Evolutionary conservation across 352 stramenopile species (phyloP).

Genomic region (Phytophthora pinifolia): DNA sequence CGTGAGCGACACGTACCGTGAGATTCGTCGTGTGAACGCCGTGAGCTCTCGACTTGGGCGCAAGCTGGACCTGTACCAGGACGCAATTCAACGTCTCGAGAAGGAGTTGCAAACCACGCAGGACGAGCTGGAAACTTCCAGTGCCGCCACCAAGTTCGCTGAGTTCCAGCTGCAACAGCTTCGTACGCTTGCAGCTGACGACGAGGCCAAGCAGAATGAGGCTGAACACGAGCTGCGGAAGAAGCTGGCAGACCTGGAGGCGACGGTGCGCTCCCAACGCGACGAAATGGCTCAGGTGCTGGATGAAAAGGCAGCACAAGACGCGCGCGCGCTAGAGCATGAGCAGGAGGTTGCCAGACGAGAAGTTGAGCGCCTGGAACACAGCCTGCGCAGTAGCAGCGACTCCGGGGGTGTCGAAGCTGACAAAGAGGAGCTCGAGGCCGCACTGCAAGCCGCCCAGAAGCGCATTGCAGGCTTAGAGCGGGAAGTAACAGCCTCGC

Average conservation of each 20-base stretch:
- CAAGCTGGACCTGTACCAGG: slow-evolving; percentile 73
- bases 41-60: slow-evolving; percentile 62
- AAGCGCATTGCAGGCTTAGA: slow-evolving; percentile 50
- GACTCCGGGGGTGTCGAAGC: slow-evolving; percentile 23
- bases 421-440: slow-evolving; percentile 32
- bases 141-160: slow-evolving; percentile 73
- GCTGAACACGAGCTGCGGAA: slow-evolving; percentile 25
- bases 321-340: slow-evolving; percentile 25
- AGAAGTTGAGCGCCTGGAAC: slow-evolving; percentile 32
- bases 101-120: slow-evolving; percentile 59
- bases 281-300: slow-evolving; percentile 28
- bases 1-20: slow-evolving; percentile 40
- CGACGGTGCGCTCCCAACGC: slow-evolving; percentile 30
- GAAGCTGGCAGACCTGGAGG: slow-evolving; percentile 27
- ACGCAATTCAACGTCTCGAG: slow-evolving; percentile 68
- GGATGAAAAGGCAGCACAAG: slow-evolving; percentile 31
- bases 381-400: slow-evolving; percentile 22
- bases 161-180: slow-evolving; percentile 81
- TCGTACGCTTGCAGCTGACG: slow-evolving; percentile 49
- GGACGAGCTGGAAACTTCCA: slow-evolving; percentile 82
- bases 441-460: slow-evolving; percentile 32
- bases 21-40: slow-evolving; percentile 63
- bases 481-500: slow-evolving; percentile 24
- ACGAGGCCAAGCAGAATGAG: slow-evolving; percentile 43
- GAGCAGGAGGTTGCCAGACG: slow-evolving; percentile 28